Evolutionary conservation across 169 alveolate genomes (phyloP), one percentile per base, ranked within the genome.

Genomic region (Cryptosporidium viatorum): DNA sequence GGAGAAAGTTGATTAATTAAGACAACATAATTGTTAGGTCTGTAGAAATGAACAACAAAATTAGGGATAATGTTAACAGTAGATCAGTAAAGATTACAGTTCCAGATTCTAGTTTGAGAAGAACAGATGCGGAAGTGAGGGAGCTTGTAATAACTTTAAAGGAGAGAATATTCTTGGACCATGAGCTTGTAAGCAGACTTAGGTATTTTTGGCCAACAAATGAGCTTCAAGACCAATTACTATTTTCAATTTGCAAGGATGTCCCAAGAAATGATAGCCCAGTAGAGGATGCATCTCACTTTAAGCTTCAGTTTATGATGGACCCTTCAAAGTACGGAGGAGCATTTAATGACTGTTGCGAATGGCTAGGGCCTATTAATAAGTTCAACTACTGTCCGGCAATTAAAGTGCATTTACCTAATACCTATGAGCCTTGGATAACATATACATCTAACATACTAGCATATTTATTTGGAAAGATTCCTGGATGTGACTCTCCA

Each of bases 381-480:
- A 80, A 80, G 70, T 67, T 43, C 37, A 80, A 80, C 59, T 80
- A 80, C 16, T 80, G 89, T 80, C 89, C 89, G 2, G 89, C 62
- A 39, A 45, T 80, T 6, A 80, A 80, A 37, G 74, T 80, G 7
- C 89, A 80, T 39, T 45, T 80, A 29, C 89, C 89, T 12, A 65
- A 45, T 65, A 80, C 89, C n/a, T 80, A 80, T 65, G 89, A 80
- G 23, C 89, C 89, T 80, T 80, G 89, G 89, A 65, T 80, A 60
- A 80, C 89, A 21, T 80, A 80, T 62, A 62, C 89, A 3, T 59
- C 75, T 14, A 80, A 80, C 45, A 50, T 80, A 23, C 70, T 80
- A 9, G 89, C 75, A 39, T 80, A 80, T 59, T 67, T 80, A 12
- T 80, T 80, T 62, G 89, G 80, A 43, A 80, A 80, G 31, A 65